A percentile compares a stretch with the other conserved stretches of the same genome.
phyloP scores from a whole-genome alignment of 2,329 filamentous ascomycete genomes.

The Passalora sequoiae region DNA sequence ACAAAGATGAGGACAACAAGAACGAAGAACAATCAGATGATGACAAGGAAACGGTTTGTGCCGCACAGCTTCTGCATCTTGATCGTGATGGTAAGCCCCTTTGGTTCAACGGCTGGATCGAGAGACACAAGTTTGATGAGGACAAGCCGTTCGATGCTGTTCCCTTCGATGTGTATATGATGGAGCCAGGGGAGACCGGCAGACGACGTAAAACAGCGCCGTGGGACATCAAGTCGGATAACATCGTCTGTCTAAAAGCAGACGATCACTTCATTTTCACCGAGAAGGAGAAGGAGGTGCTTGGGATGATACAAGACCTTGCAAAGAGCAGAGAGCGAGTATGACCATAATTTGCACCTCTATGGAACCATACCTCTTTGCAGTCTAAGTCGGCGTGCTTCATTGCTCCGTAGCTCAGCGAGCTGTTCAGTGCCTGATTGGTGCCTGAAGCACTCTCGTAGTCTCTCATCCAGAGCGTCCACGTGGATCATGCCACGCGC shows the following conservation, averaged over 20 bases:
- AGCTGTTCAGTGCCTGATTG: no score
- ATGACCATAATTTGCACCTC: no score
- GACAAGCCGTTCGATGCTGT: background rate
- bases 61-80: conserved; percentile 45
- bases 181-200: background rate
- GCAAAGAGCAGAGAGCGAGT: no score
- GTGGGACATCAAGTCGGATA: background rate
- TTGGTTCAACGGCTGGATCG: conserved; percentile 47
- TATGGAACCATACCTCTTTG: no score
- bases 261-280: no score
- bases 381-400: no score
- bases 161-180: background rate
- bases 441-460: no score
- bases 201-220: background rate
- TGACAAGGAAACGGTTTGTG: conserved; percentile 35
- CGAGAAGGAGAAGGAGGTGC: no score
- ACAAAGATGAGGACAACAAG: conserved; percentile 12
- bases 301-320: no score
- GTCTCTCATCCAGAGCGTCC: no score
- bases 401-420: no score
- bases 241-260: background rate
- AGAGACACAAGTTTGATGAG: conserved; percentile 41
- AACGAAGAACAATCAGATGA: conserved; percentile 5
- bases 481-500: no score
- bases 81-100: conserved; percentile 39